A percentile compares a stretch with the other conserved stretches of the same genome.
These are phyloP conservation scores for Apiotrichum akiyoshidainum DNA, from an alignment of 1,284 basidiomycete species.

Conservation along the genomic window DNA sequence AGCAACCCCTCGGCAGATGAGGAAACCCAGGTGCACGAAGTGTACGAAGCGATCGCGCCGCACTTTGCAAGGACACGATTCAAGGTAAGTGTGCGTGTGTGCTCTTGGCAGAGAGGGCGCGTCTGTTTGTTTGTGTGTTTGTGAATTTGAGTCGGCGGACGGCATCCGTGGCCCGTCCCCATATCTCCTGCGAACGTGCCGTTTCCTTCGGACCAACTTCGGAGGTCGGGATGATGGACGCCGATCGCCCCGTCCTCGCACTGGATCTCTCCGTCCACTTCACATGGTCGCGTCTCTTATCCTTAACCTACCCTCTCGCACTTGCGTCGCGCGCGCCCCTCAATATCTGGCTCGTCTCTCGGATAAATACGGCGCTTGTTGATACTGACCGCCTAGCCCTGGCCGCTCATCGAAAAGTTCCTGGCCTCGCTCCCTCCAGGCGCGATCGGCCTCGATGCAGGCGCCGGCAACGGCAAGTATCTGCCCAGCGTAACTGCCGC, in stretches of 20 bases:
- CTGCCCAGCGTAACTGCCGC: slow-evolving; percentile 60
- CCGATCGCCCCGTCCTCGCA: too few relatives aligned
- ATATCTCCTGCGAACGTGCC: not conserved
- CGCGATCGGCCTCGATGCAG: slow-evolving; percentile 86
- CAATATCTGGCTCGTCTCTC: not conserved
- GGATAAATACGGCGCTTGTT: not conserved
- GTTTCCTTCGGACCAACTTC: not conserved
- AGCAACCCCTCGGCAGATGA: slow-evolving; percentile 30
- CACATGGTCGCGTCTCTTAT: too few relatives aligned
- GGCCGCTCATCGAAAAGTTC: slow-evolving; percentile 87
- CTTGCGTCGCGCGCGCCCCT: not conserved
- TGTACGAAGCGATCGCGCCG: slow-evolving; percentile 86
- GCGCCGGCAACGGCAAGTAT: slow-evolving; percentile 98
- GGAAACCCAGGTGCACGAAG: slow-evolving; percentile 61
- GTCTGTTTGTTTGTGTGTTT: slow-evolving; percentile 5
- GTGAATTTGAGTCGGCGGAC: too few relatives aligned
- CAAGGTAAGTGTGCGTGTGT: slow-evolving; percentile 60
- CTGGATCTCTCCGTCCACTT: not conserved
- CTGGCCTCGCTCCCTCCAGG: slow-evolving; percentile 69
- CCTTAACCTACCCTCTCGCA: slow-evolving; percentile 4
- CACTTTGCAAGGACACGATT: slow-evolving; percentile 93
- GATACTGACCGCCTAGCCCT: slow-evolving; percentile 61
- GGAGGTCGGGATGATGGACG: not conserved
- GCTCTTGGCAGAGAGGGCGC: not conserved
- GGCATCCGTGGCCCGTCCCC: not conserved